Base-by-base conservation (phyloP, 179 eudicot species). In the Pouteria campechiana region DNA sequence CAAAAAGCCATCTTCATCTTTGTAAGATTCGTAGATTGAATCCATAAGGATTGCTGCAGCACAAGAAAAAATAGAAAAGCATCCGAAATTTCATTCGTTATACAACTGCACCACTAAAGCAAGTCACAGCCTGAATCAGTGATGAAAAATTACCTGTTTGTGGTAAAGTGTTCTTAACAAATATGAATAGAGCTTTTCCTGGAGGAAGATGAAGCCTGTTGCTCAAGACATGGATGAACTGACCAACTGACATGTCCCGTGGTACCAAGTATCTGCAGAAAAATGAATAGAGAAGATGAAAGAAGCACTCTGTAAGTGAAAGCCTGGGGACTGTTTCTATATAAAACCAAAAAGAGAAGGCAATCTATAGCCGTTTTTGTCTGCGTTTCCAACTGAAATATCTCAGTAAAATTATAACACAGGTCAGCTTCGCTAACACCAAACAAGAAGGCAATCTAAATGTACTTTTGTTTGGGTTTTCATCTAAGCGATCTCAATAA, bases 1-100 rank as follows among this genome's bases (percentile, higher is more conserved):
- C n/a, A 89, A 73, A 64, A 85, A 89, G 39, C 95, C 95, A 72
- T 89, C 97, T 32, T 76, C 86, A 41, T 89, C 97, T 78, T 85
- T 89, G 77, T 44, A 76, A 22, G 95, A 71, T 41, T 73, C 77
- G 38, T 89, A 85, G 15, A 89, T 70, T 3, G 77, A 46, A 44
- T 76, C 75, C 63, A 89, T 57, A 77, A 89, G 65, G 56, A 61
- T 68, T 12, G 95, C 95, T 89, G 82, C 67, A 57, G 0, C 25
- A 1, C 2, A 38, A 8, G 19, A 23, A 36, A 14, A 5, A 7
- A 29, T 18, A 13, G 44, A 22, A 18, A 7, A 18, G 12, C 7
- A 17, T n/a, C 5, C 22, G 11, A 17, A 12, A 46, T 5, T 13
- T 12, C 13, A 33, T 20, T 5, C 41, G 17, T 12, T 6, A 17